Percentiles rank a stretch among this genome's conserved stretches.
These are phyloP conservation scores for Linnemannia zychae DNA, from an alignment of 192 early-diverging fungal genomes.

Conservation along the genomic window DNA sequence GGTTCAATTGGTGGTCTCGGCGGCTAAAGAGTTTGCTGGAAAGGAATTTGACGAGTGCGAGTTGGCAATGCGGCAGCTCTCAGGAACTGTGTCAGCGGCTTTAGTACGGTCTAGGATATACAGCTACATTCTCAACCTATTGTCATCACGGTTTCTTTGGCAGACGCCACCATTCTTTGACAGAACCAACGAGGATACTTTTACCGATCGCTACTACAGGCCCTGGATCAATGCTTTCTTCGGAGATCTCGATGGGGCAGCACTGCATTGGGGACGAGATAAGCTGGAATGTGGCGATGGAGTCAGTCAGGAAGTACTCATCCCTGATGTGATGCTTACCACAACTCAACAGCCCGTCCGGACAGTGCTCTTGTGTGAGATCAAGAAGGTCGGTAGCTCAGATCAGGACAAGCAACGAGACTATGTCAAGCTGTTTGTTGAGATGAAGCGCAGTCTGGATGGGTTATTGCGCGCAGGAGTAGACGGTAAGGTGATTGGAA, in stretches of 20 bases:
- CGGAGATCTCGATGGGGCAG: conserved; percentile 1
- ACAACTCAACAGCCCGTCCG: neutral
- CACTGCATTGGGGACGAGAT: neutral
- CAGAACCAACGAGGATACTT: conserved; percentile 3
- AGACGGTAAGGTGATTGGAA: neutral
- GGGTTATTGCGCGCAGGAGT: neutral
- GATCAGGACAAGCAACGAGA: conserved; percentile 1
- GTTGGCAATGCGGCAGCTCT: neutral
- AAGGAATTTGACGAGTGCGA: conserved; percentile 11
- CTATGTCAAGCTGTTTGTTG: neutral
- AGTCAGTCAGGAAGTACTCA: neutral
- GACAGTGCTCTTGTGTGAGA: conserved; percentile 7
- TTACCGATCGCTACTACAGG: neutral
- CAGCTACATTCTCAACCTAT: neutral
- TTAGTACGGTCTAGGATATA: neutral
- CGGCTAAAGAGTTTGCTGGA: neutral
- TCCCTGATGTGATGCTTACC: conserved; percentile 7
- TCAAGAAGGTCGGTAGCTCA: neutral
- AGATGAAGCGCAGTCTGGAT: conserved; percentile 18
- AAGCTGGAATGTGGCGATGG: neutral
- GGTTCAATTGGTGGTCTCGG: neutral
- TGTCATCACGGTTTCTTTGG: conserved; percentile 11
- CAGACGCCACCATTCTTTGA: neutral
- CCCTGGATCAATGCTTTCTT: conserved; percentile 11
- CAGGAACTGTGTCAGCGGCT: neutral